A percentile compares a stretch with the other conserved stretches of the same genome.
Evolutionary conservation across 2,329 filamentous ascomycete species (phyloP).

Genomic region (Cladosporium sp.): DNA sequence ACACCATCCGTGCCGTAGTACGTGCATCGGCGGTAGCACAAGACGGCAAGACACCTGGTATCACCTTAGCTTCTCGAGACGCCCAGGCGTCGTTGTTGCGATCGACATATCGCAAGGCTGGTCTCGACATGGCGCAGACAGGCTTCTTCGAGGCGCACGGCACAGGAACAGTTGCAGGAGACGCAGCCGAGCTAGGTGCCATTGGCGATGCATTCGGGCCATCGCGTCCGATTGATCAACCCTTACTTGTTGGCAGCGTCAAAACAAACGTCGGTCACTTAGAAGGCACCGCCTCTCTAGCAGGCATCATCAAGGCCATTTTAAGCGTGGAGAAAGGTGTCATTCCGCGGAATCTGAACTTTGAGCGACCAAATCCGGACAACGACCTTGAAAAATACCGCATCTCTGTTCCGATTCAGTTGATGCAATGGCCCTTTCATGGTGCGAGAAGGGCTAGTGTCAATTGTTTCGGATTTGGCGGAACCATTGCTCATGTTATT

Average conservation of each 20-base stretch:
- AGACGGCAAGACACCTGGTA: constrained; percentile 21
- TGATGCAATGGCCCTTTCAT: constrained; percentile 26
- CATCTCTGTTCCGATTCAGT: constrained; percentile 15
- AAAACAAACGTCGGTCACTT: constrained; percentile 22
- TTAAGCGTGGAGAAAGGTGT: constrained; percentile 19
- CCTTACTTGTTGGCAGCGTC: constrained; percentile 20
- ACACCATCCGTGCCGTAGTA: constrained; percentile 15
- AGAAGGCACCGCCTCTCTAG: constrained; percentile 15
- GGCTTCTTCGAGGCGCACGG: constrained; percentile 23
- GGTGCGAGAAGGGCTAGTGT: constrained; percentile 13
- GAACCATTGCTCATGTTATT: constrained; percentile 26
- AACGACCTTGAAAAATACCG: constrained; percentile 24
- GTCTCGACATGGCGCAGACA: constrained; percentile 23
- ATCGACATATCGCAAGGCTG: constrained; percentile 32
- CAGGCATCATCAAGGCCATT: constrained; percentile 15
- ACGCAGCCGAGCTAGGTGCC: constrained; percentile 23
- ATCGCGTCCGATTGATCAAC: not conserved
- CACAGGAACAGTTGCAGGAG: constrained; percentile 27
- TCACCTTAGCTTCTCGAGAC: constrained; percentile 34
- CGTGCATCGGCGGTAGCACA: constrained; percentile 9
- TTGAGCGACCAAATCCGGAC: constrained; percentile 20
- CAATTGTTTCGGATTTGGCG: constrained; percentile 25
- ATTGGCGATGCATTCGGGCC: constrained; percentile 16
- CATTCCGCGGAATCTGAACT: constrained; percentile 22
- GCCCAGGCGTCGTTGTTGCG: constrained; percentile 34